These are phyloP conservation scores for Neofusicoccum umdonicola DNA, from an alignment of 2,329 filamentous ascomycete genomes.

Conservation along the genomic window DNA sequence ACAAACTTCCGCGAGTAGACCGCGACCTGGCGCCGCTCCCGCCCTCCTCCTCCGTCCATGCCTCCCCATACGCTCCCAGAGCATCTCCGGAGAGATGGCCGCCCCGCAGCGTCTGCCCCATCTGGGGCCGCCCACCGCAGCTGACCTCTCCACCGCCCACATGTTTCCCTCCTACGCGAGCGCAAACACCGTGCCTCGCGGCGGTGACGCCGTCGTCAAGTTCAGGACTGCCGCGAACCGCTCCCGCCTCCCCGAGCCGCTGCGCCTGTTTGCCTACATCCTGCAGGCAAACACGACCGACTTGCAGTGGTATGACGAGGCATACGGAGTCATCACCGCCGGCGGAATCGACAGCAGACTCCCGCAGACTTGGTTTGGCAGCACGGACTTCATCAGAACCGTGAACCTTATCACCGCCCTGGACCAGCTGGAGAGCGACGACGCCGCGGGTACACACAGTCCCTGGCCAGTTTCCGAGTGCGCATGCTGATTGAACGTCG, in stretches of 20 bases:
- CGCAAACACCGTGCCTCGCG: background rate
- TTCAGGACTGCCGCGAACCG: background rate
- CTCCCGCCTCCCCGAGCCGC: background rate
- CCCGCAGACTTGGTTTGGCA: background rate
- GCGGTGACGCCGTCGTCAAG: background rate
- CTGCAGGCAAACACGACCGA: background rate
- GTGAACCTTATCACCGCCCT: conserved; percentile 3
- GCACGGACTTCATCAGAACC: background rate
- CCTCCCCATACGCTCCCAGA: conserved; percentile 2
- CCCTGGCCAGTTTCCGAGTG: background rate
- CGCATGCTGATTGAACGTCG: background rate
- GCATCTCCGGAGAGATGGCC: conserved; percentile 14
- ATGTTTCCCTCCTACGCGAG: background rate
- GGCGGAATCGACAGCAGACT: background rate
- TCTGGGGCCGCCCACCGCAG: background rate
- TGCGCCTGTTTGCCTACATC: background rate
- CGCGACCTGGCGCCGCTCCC: background rate
- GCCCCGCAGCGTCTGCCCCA: background rate
- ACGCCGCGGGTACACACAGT: background rate
- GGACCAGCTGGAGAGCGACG: background rate
- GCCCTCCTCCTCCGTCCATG: conserved; percentile 6
- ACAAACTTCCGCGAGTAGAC: conserved; percentile 4
- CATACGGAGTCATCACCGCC: background rate
- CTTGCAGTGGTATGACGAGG: background rate
- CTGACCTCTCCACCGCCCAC: background rate